These are phyloP conservation scores for Ophidiomyces ophidiicola DNA, from an alignment of 2,329 filamentous ascomycete species.

Conservation along the genomic window DNA sequence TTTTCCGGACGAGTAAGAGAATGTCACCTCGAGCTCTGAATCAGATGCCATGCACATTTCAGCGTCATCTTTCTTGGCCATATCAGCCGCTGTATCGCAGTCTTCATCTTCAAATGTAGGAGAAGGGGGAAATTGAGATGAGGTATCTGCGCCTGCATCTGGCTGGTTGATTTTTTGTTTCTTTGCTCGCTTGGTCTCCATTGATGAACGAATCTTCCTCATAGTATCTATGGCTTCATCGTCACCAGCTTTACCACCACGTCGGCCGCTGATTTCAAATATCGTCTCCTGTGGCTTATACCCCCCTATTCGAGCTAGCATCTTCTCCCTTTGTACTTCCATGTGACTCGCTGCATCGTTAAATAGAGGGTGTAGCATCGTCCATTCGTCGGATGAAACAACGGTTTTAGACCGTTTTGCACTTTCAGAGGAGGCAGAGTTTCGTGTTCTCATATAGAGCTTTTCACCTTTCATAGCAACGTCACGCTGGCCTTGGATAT, in stretches of 20 bases:
- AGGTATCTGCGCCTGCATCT: not conserved
- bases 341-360: conserved; percentile 49
- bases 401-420: conserved; percentile 76
- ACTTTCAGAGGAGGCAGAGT: conserved; percentile 79
- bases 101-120: conserved; percentile 27
- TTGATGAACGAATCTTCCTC: conserved; percentile 31
- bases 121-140: not conserved
- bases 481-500: conserved; percentile 56
- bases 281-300: conserved; percentile 88
- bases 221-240: conserved; percentile 49
- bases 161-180: conserved; percentile 22
- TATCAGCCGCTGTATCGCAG: conserved; percentile 33
- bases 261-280: conserved; percentile 80
- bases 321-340: conserved; percentile 64
- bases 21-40: conserved; percentile 55
- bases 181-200: conserved; percentile 34
- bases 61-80: conserved; percentile 28
- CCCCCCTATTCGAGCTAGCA: conserved; percentile 77
- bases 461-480: conserved; percentile 85
- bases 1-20: conserved; percentile 46
- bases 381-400: conserved; percentile 56
- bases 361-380: conserved; percentile 69
- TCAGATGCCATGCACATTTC: conserved; percentile 51
- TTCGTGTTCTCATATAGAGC: conserved; percentile 78
- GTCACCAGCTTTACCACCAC: conserved; percentile 58